phyloP scores from a whole-genome alignment of 441 rosid species.

The Syzygium malaccense region DNA sequence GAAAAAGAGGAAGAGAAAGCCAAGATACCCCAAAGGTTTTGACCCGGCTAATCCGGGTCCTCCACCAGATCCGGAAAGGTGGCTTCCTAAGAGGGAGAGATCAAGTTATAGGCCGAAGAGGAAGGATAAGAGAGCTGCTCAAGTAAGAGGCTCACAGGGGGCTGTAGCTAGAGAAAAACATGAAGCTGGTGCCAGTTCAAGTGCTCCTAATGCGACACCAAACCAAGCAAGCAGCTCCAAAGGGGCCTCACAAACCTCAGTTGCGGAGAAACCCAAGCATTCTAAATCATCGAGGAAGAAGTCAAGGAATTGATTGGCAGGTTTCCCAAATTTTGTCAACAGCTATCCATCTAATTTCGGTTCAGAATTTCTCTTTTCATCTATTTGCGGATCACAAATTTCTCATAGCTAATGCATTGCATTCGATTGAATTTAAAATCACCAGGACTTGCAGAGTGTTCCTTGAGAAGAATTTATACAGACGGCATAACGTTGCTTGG shows the following conservation, averaged over 20 bases:
- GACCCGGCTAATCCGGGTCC: constrained; percentile 95
- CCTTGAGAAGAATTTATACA: not conserved
- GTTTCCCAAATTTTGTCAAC: not conserved
- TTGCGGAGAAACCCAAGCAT: constrained; percentile 35
- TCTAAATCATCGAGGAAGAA: constrained; percentile 58
- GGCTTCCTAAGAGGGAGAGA: constrained; percentile 96
- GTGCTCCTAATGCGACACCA: constrained; percentile 26
- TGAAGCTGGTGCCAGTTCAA: constrained; percentile 39
- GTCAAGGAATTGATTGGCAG: constrained; percentile 35
- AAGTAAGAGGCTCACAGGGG: constrained; percentile 93
- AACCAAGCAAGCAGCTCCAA: constrained; percentile 41
- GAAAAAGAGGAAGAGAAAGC: constrained; percentile 96
- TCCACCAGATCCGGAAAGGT: constrained; percentile 92
- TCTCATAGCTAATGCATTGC: not conserved
- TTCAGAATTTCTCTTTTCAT: not conserved
- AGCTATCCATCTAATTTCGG: not conserved
- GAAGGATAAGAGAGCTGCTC: constrained; percentile 90
- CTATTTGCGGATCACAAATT: not conserved
- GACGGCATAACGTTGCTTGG: not conserved
- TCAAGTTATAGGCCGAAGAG: constrained; percentile 92
- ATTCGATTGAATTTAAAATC: not conserved
- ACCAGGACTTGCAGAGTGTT: not conserved
- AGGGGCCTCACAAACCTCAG: constrained; percentile 31
- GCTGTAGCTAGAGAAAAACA: constrained; percentile 72
- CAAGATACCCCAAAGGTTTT: constrained; percentile 86